Conservation (phyloP, 495 filamentous ascomycete genomes). For the Talaromyces trachyspermus region DNA sequence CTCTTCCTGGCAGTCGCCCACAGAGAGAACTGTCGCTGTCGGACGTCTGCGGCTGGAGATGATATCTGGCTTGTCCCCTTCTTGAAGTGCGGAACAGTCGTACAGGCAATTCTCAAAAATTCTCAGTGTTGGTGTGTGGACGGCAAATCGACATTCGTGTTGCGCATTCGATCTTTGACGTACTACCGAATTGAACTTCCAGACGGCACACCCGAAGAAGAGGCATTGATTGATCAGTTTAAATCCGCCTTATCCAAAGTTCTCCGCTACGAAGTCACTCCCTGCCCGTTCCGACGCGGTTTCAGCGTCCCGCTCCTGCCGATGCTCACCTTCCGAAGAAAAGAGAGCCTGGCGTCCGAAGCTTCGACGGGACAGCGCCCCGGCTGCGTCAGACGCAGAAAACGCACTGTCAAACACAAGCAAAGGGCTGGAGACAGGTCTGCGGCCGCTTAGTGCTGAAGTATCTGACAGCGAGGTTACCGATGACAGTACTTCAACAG, state of each 20-base stretch:
- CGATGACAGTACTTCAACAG: conserved; percentile 28
- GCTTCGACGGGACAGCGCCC: conserved; percentile 37
- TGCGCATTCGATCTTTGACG: conserved; percentile 69
- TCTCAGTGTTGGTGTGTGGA: conserved; percentile 92
- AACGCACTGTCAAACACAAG: conserved; percentile 10
- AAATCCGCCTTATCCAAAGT: conserved; percentile 62
- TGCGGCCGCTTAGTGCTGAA: background rate
- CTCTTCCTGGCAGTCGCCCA: conserved; percentile 65
- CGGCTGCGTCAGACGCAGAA: conserved; percentile 2
- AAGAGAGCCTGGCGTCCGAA: conserved; percentile 66
- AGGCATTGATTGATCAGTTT: conserved; percentile 50
- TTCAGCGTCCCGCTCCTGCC: conserved; percentile 73
- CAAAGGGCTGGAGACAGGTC: conserved; percentile 27
- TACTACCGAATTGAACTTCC: conserved; percentile 90
- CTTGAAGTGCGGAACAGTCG: conserved; percentile 69
- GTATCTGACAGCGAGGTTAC: conserved; percentile 27
- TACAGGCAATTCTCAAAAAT: conserved; percentile 78
- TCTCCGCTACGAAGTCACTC: conserved; percentile 77
- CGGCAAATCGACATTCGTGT: conserved; percentile 70
- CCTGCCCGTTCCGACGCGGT: conserved; percentile 72
- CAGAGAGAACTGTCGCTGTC: conserved; percentile 75
- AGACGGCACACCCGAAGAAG: conserved; percentile 50
- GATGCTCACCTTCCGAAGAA: conserved; percentile 55
- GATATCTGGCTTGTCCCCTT: conserved; percentile 77
- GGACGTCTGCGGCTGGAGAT: conserved; percentile 74